Evolutionary conservation across 768 basidiomycete genomes (phyloP).

Genomic region (Rhodosporidiobolus odoratus): DNA sequence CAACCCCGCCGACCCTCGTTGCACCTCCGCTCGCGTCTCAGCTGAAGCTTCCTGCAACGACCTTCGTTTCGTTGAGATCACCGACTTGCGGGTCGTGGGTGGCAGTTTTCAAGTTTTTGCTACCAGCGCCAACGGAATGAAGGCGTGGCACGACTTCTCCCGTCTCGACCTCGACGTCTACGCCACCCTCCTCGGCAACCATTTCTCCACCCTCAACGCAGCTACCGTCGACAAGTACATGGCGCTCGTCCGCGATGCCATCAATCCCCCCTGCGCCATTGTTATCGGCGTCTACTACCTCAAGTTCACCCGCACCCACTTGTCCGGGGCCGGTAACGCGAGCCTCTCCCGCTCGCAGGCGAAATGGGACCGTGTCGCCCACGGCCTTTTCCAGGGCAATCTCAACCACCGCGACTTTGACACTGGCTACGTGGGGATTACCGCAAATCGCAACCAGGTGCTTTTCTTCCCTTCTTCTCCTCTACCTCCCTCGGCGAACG

Average conservation of each 20-base stretch:
- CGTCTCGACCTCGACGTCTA: not conserved
- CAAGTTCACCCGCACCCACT: not conserved
- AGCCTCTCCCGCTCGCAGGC: not conserved
- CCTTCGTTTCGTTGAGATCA: not conserved
- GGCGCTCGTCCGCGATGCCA: not conserved
- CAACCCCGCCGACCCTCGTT: too few species aligned
- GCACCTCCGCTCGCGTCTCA: not conserved
- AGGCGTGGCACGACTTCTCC: not conserved
- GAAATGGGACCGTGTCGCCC: not conserved
- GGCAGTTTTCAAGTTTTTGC: not conserved
- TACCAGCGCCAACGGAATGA: not conserved
- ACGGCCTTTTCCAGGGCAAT: not conserved
- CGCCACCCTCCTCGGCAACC: not conserved
- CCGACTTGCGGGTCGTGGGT: not conserved
- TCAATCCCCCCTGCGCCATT: not conserved
- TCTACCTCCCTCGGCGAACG: too few species aligned
- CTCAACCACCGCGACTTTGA: too few species aligned
- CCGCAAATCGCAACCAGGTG: too few species aligned
- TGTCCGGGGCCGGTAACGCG: not conserved
- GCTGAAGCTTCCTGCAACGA: not conserved
- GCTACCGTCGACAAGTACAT: not conserved
- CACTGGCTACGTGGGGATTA: too few species aligned
- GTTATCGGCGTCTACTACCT: not conserved
- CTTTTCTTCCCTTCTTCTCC: too few species aligned
- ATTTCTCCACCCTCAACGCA: not conserved